Conservation (phyloP, 805 yeast species). For the Candida coquimbonensis region DNA sequence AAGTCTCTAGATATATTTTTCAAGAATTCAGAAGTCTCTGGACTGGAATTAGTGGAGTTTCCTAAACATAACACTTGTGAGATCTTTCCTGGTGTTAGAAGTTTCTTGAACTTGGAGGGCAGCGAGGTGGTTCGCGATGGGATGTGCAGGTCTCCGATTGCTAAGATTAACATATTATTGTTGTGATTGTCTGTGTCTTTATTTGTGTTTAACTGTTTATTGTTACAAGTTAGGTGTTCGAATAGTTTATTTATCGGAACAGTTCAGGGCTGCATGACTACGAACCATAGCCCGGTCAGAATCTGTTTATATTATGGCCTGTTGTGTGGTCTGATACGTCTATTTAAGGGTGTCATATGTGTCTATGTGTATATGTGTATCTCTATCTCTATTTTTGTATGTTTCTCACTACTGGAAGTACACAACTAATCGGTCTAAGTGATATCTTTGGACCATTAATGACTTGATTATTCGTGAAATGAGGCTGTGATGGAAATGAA, state of each 20-base stretch:
- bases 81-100: constrained; percentile 80
- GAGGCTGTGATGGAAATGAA: constrained; percentile 6
- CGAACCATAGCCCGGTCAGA: no score
- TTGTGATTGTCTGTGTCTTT: no score
- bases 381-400: background rate
- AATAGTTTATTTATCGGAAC: background rate
- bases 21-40: constrained; percentile 59
- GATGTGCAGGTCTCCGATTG: constrained; percentile 84
- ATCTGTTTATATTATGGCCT: no score
- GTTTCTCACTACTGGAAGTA: background rate
- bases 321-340: background rate
- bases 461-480: constrained; percentile 1
- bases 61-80: constrained; percentile 83
- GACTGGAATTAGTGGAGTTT: constrained; percentile 53
- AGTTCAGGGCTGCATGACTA: no score
- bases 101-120: constrained; percentile 52
- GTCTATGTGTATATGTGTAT: background rate
- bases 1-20: constrained; percentile 64
- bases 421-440: background rate
- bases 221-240: background rate
- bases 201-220: no score
- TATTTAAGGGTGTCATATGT: background rate
- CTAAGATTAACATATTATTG: constrained; percentile 55
- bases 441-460: background rate
- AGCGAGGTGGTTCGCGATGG: constrained; percentile 45